Percentiles rank a stretch among this genome's conserved stretches.
These are phyloP conservation scores for Coemansia reversa DNA, from an alignment of 192 early-diverging fungal genomes.

Conservation along the genomic window DNA sequence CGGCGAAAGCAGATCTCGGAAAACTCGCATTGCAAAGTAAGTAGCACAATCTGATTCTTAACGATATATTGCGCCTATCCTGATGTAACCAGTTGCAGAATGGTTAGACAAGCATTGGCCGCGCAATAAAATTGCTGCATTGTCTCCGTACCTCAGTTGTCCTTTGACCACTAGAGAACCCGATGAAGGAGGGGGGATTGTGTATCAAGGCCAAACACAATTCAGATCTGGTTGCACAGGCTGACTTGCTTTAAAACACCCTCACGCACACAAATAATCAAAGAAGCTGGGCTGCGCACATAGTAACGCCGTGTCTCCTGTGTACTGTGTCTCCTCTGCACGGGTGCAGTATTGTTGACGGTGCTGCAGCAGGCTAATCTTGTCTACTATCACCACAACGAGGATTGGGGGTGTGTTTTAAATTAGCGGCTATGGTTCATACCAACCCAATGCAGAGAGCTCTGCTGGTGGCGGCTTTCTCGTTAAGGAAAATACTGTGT, in stretches of 20 bases:
- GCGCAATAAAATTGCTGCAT: neutral
- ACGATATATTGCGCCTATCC: neutral
- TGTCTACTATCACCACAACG: neutral
- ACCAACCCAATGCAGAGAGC: neutral
- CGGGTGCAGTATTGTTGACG: neutral
- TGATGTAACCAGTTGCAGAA: neutral
- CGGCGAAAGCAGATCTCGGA: slow-evolving; percentile 32
- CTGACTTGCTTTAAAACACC: neutral
- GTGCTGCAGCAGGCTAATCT: slow-evolving; percentile 4
- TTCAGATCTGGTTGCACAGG: neutral
- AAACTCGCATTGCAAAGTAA: slow-evolving; percentile 46
- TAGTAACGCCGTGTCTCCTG: neutral
- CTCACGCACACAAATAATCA: neutral
- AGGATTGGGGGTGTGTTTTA: neutral
- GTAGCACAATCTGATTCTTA: slow-evolving; percentile 2
- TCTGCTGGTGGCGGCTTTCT: neutral
- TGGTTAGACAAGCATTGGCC: neutral
- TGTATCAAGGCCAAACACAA: neutral
- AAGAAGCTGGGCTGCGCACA: neutral
- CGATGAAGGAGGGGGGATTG: neutral
- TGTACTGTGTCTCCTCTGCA: neutral
- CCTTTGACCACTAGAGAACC: neutral
- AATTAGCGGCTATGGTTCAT: neutral
- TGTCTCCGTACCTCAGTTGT: neutral
- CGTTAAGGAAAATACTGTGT: neutral